phyloP scores from a whole-genome alignment of 2,329 filamentous ascomycete genomes.

The Colletotrichum lini region DNA sequence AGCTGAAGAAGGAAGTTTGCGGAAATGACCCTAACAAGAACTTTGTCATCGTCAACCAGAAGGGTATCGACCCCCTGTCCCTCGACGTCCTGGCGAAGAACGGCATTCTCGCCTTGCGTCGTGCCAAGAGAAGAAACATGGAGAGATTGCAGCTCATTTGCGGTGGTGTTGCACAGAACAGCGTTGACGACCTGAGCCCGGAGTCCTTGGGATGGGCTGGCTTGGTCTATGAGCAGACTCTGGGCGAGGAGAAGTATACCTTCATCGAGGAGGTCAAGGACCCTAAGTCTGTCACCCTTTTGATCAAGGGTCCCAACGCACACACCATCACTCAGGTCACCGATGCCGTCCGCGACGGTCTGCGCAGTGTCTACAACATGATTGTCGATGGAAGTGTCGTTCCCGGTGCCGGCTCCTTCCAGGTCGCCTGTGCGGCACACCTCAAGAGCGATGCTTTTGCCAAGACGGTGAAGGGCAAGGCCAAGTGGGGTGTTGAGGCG shows the following conservation, averaged over 20 bases:
- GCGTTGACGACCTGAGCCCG: conserved; percentile 90
- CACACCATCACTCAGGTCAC: conserved; percentile 98
- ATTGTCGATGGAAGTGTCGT: conserved; percentile 98
- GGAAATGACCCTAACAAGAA: conserved; percentile 93
- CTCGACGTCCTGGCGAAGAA: conserved; percentile 98
- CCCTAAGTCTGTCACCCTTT: conserved; percentile 94
- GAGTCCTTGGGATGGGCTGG: conserved; percentile 96
- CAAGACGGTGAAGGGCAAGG: conserved; percentile 96
- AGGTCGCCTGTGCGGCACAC: conserved; percentile 91
- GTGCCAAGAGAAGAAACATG: conserved; percentile 99
- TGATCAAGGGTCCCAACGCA: conserved; percentile 98
- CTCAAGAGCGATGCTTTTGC: conserved; percentile 88
- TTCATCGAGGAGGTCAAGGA: conserved; percentile 99
- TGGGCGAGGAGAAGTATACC: conserved; percentile 99
- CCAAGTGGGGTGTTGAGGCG: conserved; percentile 94
- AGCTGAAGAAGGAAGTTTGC: conserved; percentile 97
- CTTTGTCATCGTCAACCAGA: conserved; percentile 99
- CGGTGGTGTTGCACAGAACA: conserved; percentile 93
- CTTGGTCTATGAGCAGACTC: conserved; percentile 94
- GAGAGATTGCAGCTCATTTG: conserved; percentile 96
- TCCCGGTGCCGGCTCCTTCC: conserved; percentile 94
- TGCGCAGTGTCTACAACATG: conserved; percentile 98
- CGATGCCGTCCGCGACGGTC: conserved; percentile 93
- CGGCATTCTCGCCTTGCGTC: conserved; percentile 92
- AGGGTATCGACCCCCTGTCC: conserved; percentile 97